Evolutionary conservation across 495 filamentous ascomycete genomes (phyloP), one percentile per base, ranked within the genome.

Genomic region (Glarea lozoyensis): DNA sequence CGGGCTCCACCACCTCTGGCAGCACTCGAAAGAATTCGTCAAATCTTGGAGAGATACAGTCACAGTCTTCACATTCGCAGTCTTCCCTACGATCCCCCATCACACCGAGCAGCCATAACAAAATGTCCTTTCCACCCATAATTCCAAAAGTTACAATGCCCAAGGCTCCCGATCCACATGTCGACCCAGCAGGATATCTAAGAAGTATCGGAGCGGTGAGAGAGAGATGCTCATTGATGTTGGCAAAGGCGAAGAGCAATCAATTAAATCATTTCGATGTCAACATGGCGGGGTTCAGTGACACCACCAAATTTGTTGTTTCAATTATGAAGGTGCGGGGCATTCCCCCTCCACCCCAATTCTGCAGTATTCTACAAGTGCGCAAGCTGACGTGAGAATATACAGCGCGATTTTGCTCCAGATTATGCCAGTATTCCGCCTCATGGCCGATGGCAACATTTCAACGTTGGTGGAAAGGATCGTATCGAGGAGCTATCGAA

Each of bases 301-400:
- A 89, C 44, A 90, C 90, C 1, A 88, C 88, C 2, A 78, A 73
- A n/a, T 98, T 94, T 59, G 82, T 98, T 7, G 83, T 93, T 20
- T 85, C 86, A 13, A 94, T 98, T 45, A 96, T 98, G 67, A 97
- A 96, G 84, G 92, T 88, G 59, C 24, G n/a, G n/a, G n/a, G n/a
- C n/a, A n/a, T n/a, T n/a, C n/a, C n/a, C n/a, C n/a, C n/a, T n/a
- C n/a, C n/a, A 10, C 21, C 19, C 11, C 33, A 29, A 12, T 42
- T 17, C 17, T 34, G 31, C 17, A 16, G 6, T 6, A 34, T 16
- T 34, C 17, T 6, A 13, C n/a, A n/a, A n/a, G 5, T 7, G 31
- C 4, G n/a, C 6, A 2, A 29, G 23, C 27, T 42, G 39, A 46
- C 4, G 37, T 21, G n/a, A 23, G n/a, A n/a, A 3, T 11, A 2